phyloP scores from a whole-genome alignment of 148 eudicot genomes.

The Euryodendron excelsum region DNA sequence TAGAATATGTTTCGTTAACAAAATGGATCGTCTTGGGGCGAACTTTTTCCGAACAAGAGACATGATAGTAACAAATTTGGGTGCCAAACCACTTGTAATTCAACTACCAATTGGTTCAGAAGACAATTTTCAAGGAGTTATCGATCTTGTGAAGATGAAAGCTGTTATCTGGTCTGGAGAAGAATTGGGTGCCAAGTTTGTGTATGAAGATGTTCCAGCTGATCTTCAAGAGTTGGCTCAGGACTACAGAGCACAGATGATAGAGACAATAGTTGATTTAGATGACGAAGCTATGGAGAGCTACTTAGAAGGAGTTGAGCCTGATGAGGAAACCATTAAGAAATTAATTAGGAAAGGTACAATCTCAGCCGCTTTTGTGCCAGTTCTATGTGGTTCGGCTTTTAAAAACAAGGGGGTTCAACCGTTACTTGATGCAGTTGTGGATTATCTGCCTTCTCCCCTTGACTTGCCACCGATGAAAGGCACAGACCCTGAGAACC shows the following conservation, averaged over 20 bases:
- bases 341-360: constrained; percentile 80
- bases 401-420: constrained; percentile 98
- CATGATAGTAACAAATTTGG: constrained; percentile 91
- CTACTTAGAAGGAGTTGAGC: constrained; percentile 87
- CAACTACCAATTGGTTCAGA: constrained; percentile 95
- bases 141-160: constrained; percentile 90
- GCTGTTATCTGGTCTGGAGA: constrained; percentile 95
- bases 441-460: constrained; percentile 94
- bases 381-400: constrained; percentile 93
- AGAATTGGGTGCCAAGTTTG: constrained; percentile 87
- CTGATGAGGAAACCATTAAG: constrained; percentile 84
- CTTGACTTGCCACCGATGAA: constrained; percentile 85
- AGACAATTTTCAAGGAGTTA: constrained; percentile 70
- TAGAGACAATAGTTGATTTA: constrained; percentile 72
- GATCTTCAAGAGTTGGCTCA: constrained; percentile 72
- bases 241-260: constrained; percentile 65
- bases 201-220: constrained; percentile 67
- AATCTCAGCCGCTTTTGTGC: constrained; percentile 64
- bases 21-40: constrained; percentile 99
- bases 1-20: constrained; percentile 90
- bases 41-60: constrained; percentile 93
- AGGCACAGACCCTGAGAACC: constrained; percentile 91
- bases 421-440: constrained; percentile 96
- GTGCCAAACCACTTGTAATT: constrained; percentile 88
- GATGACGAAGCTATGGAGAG: constrained; percentile 85